A percentile compares a stretch with the other conserved stretches of the same genome.
Evolutionary conservation across 192 early-diverging fungal genomes (phyloP).

Genomic region (Coemansia sp.): DNA sequence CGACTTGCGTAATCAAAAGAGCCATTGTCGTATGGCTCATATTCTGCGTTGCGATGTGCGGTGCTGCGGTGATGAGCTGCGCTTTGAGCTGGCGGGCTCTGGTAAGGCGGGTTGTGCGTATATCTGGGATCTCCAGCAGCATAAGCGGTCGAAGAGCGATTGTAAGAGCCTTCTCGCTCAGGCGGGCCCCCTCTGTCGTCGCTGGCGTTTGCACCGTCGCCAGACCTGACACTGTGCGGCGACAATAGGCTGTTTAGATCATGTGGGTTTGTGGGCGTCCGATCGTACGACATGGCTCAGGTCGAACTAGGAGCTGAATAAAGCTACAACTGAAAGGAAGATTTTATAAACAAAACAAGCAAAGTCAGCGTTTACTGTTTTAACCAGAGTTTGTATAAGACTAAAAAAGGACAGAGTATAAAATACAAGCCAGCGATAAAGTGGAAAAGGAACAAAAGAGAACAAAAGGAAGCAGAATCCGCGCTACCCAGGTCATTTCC

Average conservation of each 20-base stretch:
- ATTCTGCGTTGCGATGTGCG: slow-evolving; percentile 15
- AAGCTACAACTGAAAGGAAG: background rate
- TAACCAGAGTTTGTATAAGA: no score
- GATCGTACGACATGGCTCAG: slow-evolving; percentile 47
- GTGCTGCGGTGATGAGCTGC: slow-evolving; percentile 11
- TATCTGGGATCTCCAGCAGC: background rate
- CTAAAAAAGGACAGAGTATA: slow-evolving; percentile 6
- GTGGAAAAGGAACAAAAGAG: slow-evolving; percentile 13
- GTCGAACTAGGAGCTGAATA: slow-evolving; percentile 3
- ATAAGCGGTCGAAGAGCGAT: slow-evolving; percentile 3
- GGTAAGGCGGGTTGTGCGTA: slow-evolving; percentile 14
- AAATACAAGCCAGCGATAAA: background rate
- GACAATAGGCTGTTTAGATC: slow-evolving; percentile 47
- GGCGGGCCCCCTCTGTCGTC: slow-evolving; percentile 4
- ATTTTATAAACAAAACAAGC: background rate
- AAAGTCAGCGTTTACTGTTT: no score
- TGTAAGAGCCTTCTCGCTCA: slow-evolving; percentile 22
- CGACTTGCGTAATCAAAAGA: slow-evolving; percentile 21
- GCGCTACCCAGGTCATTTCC: no score
- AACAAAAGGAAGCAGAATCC: no score
- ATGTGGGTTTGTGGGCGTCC: slow-evolving; percentile 35
- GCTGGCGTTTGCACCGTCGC: slow-evolving; percentile 14
- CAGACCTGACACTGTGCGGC: slow-evolving; percentile 22
- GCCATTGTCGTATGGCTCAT: slow-evolving; percentile 28
- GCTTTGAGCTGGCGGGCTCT: slow-evolving; percentile 10